A percentile compares a stretch with the other conserved stretches of the same genome.
These are phyloP conservation scores for Krasilnikovozyma curviuscula DNA, from an alignment of 768 basidiomycete species.

Conservation along the genomic window DNA sequence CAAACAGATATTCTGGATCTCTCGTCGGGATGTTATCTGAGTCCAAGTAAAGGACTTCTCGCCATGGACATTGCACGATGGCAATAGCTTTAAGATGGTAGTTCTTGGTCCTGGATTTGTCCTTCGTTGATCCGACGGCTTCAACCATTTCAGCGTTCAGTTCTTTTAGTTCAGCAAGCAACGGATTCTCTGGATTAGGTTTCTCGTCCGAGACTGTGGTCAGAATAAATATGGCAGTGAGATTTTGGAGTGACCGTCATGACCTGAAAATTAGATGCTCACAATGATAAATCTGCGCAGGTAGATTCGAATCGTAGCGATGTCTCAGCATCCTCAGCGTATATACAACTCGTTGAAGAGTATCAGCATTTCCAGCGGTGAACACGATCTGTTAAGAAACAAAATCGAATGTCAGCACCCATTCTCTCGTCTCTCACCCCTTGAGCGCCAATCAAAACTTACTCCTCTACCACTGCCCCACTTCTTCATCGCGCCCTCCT, in stretches of 20 bases:
- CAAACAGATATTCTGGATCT: slow-evolving; percentile 28
- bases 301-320: slow-evolving; percentile 18
- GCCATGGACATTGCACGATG: slow-evolving; percentile 23
- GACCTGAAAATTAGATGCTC: too few relatives aligned
- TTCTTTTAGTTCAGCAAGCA: slow-evolving; percentile 14
- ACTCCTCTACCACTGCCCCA: slow-evolving; percentile 26
- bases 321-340: slow-evolving; percentile 8
- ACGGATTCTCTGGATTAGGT: slow-evolving; percentile 20
- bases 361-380: slow-evolving; percentile 24
- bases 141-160: slow-evolving; percentile 21
- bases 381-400: neutral
- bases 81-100: slow-evolving; percentile 26
- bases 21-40: slow-evolving; percentile 17
- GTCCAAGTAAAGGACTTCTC: slow-evolving; percentile 29
- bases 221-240: too few relatives aligned
- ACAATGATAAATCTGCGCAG: slow-evolving; percentile 28
- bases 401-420: too few relatives aligned
- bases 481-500: slow-evolving; percentile 6
- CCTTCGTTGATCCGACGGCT: slow-evolving; percentile 18
- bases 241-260: too few relatives aligned
- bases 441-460: too few relatives aligned
- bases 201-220: slow-evolving; percentile 28
- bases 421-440: too few relatives aligned
- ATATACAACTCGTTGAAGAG: slow-evolving; percentile 17
- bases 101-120: slow-evolving; percentile 24